Conservation (phyloP, 148 eudicot species). For the Rhododendron vialii region DNA sequence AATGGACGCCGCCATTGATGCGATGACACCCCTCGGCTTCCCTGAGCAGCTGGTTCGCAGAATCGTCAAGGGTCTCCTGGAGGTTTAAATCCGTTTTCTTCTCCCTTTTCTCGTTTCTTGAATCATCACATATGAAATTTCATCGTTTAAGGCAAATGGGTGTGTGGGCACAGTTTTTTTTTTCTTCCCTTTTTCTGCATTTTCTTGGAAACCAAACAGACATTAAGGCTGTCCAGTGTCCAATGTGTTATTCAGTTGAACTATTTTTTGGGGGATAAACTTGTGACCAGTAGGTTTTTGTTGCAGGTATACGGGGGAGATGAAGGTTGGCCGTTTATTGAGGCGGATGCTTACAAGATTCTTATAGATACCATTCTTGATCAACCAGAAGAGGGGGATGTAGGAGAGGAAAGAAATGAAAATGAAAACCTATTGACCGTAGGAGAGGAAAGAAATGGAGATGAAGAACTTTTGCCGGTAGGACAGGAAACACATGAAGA, state of each 20-base stretch:
- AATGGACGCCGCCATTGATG: constrained; percentile 14
- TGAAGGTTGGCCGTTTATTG: constrained; percentile 12
- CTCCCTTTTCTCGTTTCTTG: background rate
- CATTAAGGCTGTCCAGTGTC: background rate
- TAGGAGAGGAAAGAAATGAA: background rate
- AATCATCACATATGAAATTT: background rate
- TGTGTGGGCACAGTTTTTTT: background rate
- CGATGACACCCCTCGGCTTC: background rate
- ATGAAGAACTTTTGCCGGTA: background rate
- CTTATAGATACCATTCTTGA: constrained; percentile 10
- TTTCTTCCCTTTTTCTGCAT: background rate
- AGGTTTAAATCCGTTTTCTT: background rate
- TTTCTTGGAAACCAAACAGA: background rate
- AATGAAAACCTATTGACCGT: background rate
- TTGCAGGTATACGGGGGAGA: constrained; percentile 13
- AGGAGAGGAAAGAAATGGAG: background rate
- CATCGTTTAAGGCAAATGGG: background rate
- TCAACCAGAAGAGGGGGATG: background rate
- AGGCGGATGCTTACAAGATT: constrained; percentile 8
- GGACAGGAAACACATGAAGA: background rate
- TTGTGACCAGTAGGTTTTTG: background rate
- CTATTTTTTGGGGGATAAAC: background rate
- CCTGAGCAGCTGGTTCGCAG: background rate
- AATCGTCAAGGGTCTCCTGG: background rate
- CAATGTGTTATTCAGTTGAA: background rate